These are phyloP conservation scores for Basidiobolus meristosporus DNA, from an alignment of 371 early-diverging fungal genomes.

Conservation along the genomic window DNA sequence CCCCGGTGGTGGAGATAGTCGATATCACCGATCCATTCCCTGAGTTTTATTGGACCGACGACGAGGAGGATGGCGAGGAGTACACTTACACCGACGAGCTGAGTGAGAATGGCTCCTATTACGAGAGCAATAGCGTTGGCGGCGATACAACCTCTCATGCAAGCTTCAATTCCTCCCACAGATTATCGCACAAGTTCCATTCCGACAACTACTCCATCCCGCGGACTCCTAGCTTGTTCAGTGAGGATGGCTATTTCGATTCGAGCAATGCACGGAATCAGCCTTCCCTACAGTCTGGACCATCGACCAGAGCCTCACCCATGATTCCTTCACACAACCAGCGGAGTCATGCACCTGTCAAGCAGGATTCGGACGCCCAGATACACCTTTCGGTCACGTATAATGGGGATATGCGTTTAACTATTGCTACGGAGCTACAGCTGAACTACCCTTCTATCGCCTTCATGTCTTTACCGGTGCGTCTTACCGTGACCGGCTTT, in stretches of 20 bases:
- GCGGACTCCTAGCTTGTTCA: no score
- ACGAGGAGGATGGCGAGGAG: constrained; percentile 10
- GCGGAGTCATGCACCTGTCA: no score
- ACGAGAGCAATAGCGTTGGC: constrained; percentile 5
- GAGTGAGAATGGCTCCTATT: constrained; percentile 4
- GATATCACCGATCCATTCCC: constrained; percentile 75
- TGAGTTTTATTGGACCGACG: constrained; percentile 66
- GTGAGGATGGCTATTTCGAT: no score
- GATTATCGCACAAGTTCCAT: no score
- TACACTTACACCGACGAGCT: constrained; percentile 8
- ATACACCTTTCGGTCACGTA: no score
- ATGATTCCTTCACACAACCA: no score
- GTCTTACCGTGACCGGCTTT: constrained; percentile 59
- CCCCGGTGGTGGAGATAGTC: constrained; percentile 61
- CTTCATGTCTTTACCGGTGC: constrained; percentile 79
- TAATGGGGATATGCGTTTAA: constrained; percentile 13
- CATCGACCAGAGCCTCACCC: no score
- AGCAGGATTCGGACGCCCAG: no score
- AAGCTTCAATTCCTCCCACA: no score
- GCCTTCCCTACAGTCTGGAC: no score
- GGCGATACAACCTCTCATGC: background rate
- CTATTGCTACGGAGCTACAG: constrained; percentile 66
- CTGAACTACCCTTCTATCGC: constrained; percentile 83
- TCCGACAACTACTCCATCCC: no score
- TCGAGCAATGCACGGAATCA: no score